Evolutionary conservation across 257 asterid species (phyloP), one percentile per base, ranked within the genome.

Genomic region (Knoxia roxburghii): DNA sequence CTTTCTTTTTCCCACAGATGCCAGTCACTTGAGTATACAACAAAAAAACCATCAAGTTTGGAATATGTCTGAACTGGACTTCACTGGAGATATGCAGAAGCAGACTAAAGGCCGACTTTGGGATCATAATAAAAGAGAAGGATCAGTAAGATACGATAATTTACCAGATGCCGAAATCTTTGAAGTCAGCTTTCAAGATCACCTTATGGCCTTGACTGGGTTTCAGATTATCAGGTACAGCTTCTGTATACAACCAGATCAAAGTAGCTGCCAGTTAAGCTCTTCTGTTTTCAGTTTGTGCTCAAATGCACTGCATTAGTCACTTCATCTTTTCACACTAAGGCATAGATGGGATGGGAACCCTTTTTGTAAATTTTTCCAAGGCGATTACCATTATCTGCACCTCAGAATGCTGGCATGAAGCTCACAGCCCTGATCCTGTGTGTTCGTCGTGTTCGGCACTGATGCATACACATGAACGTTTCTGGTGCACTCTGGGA

Each of bases 1-100:
- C 69, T 68, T 49, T 64, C 68, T 39, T 59, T 77, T 39, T 45
- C 79, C 51, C 73, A 49, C 43, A 69, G 74, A 65, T 73, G 64
- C 73, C 79, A 68, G 69, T 60, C 80, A 12, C 21, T 35, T 20
- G 59, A 43, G 61, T 63, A 35, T 43, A 48, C 7, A 55, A 43
- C 61, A 48, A 60, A 63, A 49, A 68, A n/a, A 58, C 45, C 73
- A 67, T n/a, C 77, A 59, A 61, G 37, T 17, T 17, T 73, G 60
- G 39, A 27, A 51, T 32, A 12, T 20, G 35, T 63, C 68, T 60
- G 35, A 68, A 8, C 6, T 14, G 39, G 55, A 67, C 3, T 17
- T 61, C 2, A 21, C 21, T 21, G 50, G 30, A 24, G 23, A 64
- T 69, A 39, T 0, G 64, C 76, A 29, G 12, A 21, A 33, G 45